Percentiles rank a stretch among this genome's conserved stretches.
phyloP scores from a whole-genome alignment of 2,329 filamentous ascomycete genomes.

The Fusarium chaquense region DNA sequence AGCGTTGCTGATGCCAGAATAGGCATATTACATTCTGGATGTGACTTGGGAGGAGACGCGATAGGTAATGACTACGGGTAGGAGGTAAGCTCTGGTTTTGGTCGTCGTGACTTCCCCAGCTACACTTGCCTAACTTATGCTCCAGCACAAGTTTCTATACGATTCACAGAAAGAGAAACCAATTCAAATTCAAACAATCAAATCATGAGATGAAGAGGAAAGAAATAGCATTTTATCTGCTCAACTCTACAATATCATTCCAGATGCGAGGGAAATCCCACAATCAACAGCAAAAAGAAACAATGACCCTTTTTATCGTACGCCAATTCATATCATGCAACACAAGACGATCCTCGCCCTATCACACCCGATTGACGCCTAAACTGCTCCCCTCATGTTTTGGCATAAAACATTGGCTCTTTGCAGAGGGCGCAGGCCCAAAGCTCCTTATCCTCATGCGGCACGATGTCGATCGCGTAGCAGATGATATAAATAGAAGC shows the following conservation, averaged over 20 bases:
- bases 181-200: not conserved
- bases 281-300: conserved; percentile 38
- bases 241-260: conserved; percentile 40
- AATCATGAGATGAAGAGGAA: conserved; percentile 10
- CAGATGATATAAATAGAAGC: conserved; percentile 36
- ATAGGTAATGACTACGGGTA: not conserved
- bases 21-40: not conserved
- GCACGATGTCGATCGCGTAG: conserved; percentile 42
- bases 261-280: conserved; percentile 19
- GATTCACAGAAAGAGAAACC: not conserved
- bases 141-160: no score
- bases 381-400: conserved; percentile 34
- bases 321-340: conserved; percentile 66
- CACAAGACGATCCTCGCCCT: conserved; percentile 59
- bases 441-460: conserved; percentile 59
- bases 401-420: conserved; percentile 31
- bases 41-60: not conserved
- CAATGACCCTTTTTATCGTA: conserved; percentile 51
- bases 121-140: not conserved
- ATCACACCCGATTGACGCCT: conserved; percentile 58
- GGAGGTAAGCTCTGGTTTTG: not conserved
- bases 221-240: conserved; percentile 39
- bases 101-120: not conserved
- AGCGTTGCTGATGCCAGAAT: not conserved
- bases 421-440: conserved; percentile 58